Evolutionary conservation across 2,329 filamentous ascomycete genomes (phyloP).

Genomic region (Whalleya microplaca): DNA sequence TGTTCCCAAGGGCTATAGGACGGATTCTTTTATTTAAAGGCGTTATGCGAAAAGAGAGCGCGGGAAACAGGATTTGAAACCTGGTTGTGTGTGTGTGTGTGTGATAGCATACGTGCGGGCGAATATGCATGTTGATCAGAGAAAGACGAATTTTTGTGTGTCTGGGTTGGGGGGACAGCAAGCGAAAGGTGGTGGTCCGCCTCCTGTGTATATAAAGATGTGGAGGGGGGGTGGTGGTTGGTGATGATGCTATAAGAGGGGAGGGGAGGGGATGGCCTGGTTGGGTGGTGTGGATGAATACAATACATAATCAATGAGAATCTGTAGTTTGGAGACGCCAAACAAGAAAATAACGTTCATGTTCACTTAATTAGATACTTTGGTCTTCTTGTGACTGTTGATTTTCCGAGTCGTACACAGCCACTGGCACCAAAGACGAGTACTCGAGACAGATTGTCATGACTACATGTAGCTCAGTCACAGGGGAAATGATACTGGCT

Average conservation of each 20-base stretch:
- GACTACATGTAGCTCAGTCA: too few relatives aligned
- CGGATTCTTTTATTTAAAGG: slow-evolving; percentile 3
- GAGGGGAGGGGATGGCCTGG: neutral
- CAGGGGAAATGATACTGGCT: too few relatives aligned
- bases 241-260: neutral
- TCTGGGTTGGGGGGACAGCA: neutral
- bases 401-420: neutral
- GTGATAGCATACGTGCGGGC: slow-evolving; percentile 21
- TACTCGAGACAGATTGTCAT: too few relatives aligned
- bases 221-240: neutral
- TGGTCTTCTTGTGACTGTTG: neutral
- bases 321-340: neutral
- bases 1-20: slow-evolving; percentile 3
- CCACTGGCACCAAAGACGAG: too few relatives aligned
- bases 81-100: too few relatives aligned
- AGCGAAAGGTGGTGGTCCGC: too few relatives aligned
- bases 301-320: neutral
- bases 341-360: neutral
- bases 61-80: slow-evolving; percentile 20
- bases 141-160: neutral
- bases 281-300: neutral
- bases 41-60: slow-evolving; percentile 23
- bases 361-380: neutral
- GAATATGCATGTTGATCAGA: slow-evolving; percentile 8
- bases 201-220: neutral